Evolutionary conservation across 108 stramenopile species (phyloP).

Genomic region (Asterionellopsis glacialis): DNA sequence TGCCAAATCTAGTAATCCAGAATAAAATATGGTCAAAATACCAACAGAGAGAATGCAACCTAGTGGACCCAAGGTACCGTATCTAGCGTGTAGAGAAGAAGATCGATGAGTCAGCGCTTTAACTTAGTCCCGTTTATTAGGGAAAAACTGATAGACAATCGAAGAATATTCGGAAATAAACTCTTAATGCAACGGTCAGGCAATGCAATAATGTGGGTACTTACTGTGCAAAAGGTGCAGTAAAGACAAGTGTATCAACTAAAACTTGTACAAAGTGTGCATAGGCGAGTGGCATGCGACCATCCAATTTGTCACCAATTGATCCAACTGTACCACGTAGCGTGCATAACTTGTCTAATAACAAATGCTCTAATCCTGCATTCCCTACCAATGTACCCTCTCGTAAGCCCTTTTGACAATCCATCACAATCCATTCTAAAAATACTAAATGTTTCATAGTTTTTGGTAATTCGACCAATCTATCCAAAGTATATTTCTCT

Average conservation of each 20-base stretch:
- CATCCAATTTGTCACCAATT: constrained; percentile 33
- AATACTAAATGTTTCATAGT: constrained; percentile 20
- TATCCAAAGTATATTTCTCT: constrained; percentile 20
- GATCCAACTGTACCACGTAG: constrained; percentile 25
- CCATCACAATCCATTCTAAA: constrained; percentile 28
- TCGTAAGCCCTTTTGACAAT: constrained; percentile 17
- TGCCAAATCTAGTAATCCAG: constrained; percentile 38
- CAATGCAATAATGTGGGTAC: not conserved
- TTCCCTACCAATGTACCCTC: constrained; percentile 20
- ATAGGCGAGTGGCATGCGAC: constrained; percentile 42
- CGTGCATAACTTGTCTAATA: constrained; percentile 26
- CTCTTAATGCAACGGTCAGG: not conserved
- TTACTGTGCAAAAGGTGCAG: constrained; percentile 16
- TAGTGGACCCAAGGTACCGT: too few species aligned
- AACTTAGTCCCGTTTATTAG: constrained; percentile 8
- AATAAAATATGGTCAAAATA: constrained; percentile 32
- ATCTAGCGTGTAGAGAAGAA: too few species aligned
- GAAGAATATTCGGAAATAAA: not conserved
- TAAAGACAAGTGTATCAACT: constrained; percentile 24
- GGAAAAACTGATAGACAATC: not conserved
- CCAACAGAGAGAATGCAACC: constrained; percentile 5
- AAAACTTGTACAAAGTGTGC: constrained; percentile 55
- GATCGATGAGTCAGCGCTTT: too few species aligned
- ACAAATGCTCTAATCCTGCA: constrained; percentile 16
- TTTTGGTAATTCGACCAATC: constrained; percentile 10